Percentiles rank a stretch among this genome's conserved stretches.
phyloP scores from a whole-genome alignment of 176 grass and related monocot genomes.

The Carex pumila region DNA sequence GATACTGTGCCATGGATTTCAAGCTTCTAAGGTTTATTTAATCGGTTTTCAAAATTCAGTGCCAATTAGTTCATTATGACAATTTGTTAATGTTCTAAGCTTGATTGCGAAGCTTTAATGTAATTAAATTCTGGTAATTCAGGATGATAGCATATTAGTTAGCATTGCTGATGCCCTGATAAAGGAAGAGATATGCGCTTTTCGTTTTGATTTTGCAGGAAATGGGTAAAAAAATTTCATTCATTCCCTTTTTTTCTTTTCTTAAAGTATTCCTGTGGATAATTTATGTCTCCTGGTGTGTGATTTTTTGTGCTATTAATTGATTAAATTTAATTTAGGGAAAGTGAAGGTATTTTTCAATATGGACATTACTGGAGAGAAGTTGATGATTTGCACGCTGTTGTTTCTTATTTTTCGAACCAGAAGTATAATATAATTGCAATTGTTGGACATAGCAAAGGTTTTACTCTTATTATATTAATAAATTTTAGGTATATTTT shows the following conservation, averaged over 20 bases:
- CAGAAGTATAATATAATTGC: slow-evolving; percentile 57
- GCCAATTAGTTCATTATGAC: not conserved
- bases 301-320: not conserved
- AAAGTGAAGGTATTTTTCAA: slow-evolving; percentile 71
- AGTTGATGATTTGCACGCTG: slow-evolving; percentile 50
- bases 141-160: slow-evolving; percentile 82
- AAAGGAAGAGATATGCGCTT: slow-evolving; percentile 38
- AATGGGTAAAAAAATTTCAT: slow-evolving; percentile 52
- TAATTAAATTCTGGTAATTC: not conserved
- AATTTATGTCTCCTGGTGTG: not conserved
- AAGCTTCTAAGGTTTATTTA: slow-evolving; percentile 63
- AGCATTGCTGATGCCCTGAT: slow-evolving; percentile 45
- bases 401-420: slow-evolving; percentile 55
- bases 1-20: slow-evolving; percentile 81
- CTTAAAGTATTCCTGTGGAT: not conserved
- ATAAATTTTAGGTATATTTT: not conserved
- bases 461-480: slow-evolving; percentile 28
- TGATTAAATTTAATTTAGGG: slow-evolving; percentile 27
- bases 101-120: not conserved
- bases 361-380: slow-evolving; percentile 84
- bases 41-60: not conserved
- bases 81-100: not conserved
- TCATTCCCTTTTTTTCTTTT: not conserved
- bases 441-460: slow-evolving; percentile 93
- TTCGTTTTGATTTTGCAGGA: slow-evolving; percentile 92